Evolutionary conservation across 148 eudicot genomes (phyloP).

Genomic region (Linanthus parryae): DNA sequence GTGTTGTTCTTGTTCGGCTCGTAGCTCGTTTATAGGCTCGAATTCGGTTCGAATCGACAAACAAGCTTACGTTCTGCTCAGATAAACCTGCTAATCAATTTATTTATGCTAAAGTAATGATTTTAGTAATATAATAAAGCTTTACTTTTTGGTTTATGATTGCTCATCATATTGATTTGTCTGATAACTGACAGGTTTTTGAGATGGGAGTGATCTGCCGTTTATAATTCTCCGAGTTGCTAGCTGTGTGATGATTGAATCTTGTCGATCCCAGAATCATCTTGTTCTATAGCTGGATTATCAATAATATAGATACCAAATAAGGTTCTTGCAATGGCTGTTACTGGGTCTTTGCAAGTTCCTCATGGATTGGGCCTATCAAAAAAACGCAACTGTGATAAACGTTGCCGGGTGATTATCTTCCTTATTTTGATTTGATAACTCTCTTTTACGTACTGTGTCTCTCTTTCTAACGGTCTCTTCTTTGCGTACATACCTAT

Average conservation of each 20-base stretch:
- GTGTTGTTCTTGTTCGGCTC: no score
- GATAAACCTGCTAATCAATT: no score
- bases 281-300: constrained; percentile 5
- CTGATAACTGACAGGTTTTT: no score
- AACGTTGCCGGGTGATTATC: constrained; percentile 31
- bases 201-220: no score
- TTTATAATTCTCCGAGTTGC: neutral
- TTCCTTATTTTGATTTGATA: neutral
- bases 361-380: constrained; percentile 38
- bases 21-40: no score
- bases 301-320: neutral
- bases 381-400: constrained; percentile 27
- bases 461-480: constrained; percentile 10
- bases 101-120: no score
- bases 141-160: no score
- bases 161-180: no score
- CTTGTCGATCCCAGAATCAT: constrained; percentile 1
- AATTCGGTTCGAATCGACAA: no score
- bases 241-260: neutral
- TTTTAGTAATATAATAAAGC: no score
- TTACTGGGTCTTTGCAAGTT: constrained; percentile 46
- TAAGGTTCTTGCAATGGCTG: constrained; percentile 34
- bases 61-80: no score
- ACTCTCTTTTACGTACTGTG: neutral
- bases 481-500: neutral